Evolutionary conservation across 2,329 filamentous ascomycete species (phyloP), one percentile per base, ranked within the genome.

Genomic region (Diaporthe batatas): DNA sequence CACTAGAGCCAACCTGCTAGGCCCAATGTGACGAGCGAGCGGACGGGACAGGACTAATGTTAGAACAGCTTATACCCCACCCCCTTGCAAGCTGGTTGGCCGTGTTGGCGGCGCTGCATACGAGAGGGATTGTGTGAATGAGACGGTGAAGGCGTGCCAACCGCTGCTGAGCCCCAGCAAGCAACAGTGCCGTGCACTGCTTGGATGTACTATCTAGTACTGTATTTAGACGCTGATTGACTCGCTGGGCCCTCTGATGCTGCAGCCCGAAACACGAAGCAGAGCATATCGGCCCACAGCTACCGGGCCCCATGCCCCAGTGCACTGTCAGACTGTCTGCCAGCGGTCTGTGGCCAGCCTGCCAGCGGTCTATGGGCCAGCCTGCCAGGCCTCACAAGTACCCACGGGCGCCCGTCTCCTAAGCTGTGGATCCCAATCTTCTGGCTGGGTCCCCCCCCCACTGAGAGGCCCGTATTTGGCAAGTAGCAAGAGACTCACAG

Each of bases 401-500:
- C 44, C 62, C 62, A 16, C 44, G 29, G 29, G 62, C 29, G 62
- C 44, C 18, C 7, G 21, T 65, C 62, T 32, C 29, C 62, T 29
- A 39, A 51, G 32, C 16, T 65, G 62, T 65, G 62, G 62, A 36
- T 51, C 62, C 62, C 44, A 65, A 65, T 65, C 62, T 65, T 14
- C 62, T 65, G 62, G 62, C 62, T 51, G 62, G 62, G 44, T 65
- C 62, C 62, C 47, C 59, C 62, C 62, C 29, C 29, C 29, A n/a
- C 62, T 65, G 62, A 65, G 62, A n/a, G 62, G 36, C 62, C 62
- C 62, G 62, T 53, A 65, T 65, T 51, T 65, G 62, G 44, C 11
- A 51, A 25, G 29, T 34, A 51, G 14, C 62, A 25, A 36, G 44
- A 51, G 62, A 65, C 14, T 51, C 62, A 12, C 36, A 39, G 25